phyloP scores from a whole-genome alignment of 768 basidiomycete genomes.

The Dioszegia aurantiaca region DNA sequence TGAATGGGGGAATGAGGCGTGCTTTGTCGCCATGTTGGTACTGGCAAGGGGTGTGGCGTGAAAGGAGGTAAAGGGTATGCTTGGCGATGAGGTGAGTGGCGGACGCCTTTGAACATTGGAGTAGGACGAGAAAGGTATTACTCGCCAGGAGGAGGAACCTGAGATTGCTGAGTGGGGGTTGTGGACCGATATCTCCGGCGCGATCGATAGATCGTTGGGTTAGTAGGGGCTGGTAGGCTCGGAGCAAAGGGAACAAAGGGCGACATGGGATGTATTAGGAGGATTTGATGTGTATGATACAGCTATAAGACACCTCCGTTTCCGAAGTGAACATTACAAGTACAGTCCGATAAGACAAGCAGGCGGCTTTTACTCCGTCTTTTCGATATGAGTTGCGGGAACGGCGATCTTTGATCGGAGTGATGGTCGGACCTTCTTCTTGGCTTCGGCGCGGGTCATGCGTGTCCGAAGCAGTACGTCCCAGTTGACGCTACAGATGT shows the following conservation, averaged over 20 bases:
- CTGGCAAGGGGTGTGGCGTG: background rate
- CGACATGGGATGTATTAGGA: too few species aligned
- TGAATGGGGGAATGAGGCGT: background rate
- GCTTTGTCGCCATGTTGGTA: background rate
- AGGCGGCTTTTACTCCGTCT: constrained; percentile 24
- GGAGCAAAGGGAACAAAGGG: too few species aligned
- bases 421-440: constrained; percentile 24
- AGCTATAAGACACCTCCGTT: background rate
- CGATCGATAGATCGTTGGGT: too few species aligned
- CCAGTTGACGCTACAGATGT: constrained; percentile 68
- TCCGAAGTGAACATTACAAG: background rate
- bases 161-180: too few species aligned
- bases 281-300: too few species aligned
- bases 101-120: constrained; percentile 1
- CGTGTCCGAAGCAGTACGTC: constrained; percentile 79
- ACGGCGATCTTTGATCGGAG: constrained; percentile 7
- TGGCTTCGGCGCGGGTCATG: constrained; percentile 52
- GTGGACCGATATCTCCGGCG: too few species aligned
- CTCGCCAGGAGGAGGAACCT: too few species aligned
- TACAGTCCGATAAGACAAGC: constrained; percentile 8
- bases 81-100: background rate
- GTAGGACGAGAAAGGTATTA: background rate
- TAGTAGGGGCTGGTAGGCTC: too few species aligned
- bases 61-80: constrained; percentile 7
- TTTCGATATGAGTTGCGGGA: constrained; percentile 10